Evolutionary conservation across 257 asterid genomes (phyloP), one percentile per base, ranked within the genome.

Genomic region (Handroanthus guayacan): DNA sequence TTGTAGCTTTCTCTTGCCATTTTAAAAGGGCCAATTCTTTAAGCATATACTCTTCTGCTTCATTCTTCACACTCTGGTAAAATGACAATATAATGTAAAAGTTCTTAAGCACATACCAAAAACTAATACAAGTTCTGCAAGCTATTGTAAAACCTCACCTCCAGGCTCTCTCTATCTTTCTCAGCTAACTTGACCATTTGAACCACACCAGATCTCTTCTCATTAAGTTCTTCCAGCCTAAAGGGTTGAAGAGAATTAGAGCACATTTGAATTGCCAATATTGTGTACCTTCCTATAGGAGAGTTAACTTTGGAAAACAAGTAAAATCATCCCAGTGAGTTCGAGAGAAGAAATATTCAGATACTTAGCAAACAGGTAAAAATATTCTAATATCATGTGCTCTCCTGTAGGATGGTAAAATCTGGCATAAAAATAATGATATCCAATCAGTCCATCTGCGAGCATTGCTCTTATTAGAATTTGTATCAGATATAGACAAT

Each of bases 161-260:
- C 99, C 79, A 95, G 80, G 88, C 88, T 87, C 73, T 95, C 95
- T 83, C 96, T 89, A 85, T 95, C 99, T 89, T 95, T 95, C 81
- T 95, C 98, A 45, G 98, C 97, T 76, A 93, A 82, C 91, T 95
- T 93, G 48, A 95, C 97, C 97, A 95, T 89, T 84, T 95, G 98
- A 82, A 95, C 98, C 67, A 93, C 98, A 62, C 97, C 92, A 71
- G 97, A 81, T 72, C 98, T 87, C 80, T 80, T 93, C 69, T 91
- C 97, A 83, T 93, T 93, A 55, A 95, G 96, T 37, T 68, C 86
- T 87, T 95, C 98, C 51, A 95, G 78, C 92, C 98, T 95, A 76
- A 34, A 72, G 50, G 6, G 44, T 58, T 44, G 31, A 74, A 25
- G 56, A 62, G 31, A 72, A 56, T 56, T 34, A 43, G 57, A 14